Evolutionary conservation across 1,284 basidiomycete genomes (phyloP), one percentile per base, ranked within the genome.

Genomic region (Anthracocystis setariae): DNA sequence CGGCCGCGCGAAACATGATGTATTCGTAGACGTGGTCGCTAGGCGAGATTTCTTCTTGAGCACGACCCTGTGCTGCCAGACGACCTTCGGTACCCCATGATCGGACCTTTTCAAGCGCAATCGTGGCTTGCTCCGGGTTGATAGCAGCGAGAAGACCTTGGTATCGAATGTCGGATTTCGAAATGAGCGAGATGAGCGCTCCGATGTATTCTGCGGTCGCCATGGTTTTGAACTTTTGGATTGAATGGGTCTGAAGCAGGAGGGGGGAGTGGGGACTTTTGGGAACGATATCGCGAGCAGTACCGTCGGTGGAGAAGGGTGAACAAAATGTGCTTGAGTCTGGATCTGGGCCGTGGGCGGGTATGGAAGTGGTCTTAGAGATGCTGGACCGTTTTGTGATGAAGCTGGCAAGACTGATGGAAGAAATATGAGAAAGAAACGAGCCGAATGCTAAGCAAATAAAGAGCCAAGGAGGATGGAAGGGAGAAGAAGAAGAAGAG

Each of bases 101-200:
- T 78, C 87, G 92, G 37, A 93, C 92, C 87, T 92, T 91, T 44
- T 91, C 91, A 40, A 93, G 87, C 79, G 92, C 90, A 69, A 94
- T 92, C 7, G 92, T 93, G 15, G 91, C 92, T 56, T 90, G 89
- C 56, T 85, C 87, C 32, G 91, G 90, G 84, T 93, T 91, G 80
- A 93, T 92, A 29, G 90, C 90, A 53, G 90, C 90, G 44, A 94
- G 86, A 63, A 92, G 91, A 66, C 92, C 92, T 71, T 91, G 88
- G 85, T 94, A 94, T 56, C 92, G 90, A 73, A 93, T 91, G 87
- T 93, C 92, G 56, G 91, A 92, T 82, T 92, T 91, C 64, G 92
- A 93, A 81, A 92, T 90, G 81, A 94, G 89, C 72, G 91, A 92
- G 73, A 94, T 93, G 24, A 80, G 76, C 21, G 80, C 78, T 52